Evolutionary conservation across 257 asterid species (phyloP).

Genomic region (Solanum virginianum): DNA sequence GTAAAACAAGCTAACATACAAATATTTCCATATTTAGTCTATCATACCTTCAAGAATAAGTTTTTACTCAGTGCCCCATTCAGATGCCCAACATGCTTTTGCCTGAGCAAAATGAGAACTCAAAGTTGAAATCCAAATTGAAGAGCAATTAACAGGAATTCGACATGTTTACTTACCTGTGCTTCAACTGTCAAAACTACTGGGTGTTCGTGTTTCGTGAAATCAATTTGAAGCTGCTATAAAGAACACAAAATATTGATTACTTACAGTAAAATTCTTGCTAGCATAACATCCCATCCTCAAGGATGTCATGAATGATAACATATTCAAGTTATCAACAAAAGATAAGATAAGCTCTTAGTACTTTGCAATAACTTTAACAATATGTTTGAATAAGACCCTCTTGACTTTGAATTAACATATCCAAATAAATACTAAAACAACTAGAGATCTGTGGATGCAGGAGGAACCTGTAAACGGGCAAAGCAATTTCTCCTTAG

Average conservation of each 20-base stretch:
- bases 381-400: not conserved
- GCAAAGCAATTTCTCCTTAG: conserved; percentile 51
- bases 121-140: not conserved
- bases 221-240: conserved; percentile 56
- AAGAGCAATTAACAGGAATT: not conserved
- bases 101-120: conserved; percentile 34
- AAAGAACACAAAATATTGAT: conserved; percentile 1
- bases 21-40: not conserved
- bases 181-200: conserved; percentile 82
- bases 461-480: conserved; percentile 43
- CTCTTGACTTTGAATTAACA: not conserved
- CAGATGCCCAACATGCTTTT: conserved; percentile 47
- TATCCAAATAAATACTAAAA: not conserved
- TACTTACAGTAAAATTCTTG: not conserved
- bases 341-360: not conserved
- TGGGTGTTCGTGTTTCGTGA: conserved; percentile 64
- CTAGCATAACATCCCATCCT: not conserved
- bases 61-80: conserved; percentile 82
- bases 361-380: not conserved
- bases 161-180: conserved; percentile 37
- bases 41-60: conserved; percentile 67
- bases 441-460: not conserved
- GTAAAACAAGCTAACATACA: not conserved
- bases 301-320: not conserved
- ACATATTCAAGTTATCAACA: not conserved